Conservation (phyloP, 352 stramenopile genomes). For the Thraustotheca clavata region DNA sequence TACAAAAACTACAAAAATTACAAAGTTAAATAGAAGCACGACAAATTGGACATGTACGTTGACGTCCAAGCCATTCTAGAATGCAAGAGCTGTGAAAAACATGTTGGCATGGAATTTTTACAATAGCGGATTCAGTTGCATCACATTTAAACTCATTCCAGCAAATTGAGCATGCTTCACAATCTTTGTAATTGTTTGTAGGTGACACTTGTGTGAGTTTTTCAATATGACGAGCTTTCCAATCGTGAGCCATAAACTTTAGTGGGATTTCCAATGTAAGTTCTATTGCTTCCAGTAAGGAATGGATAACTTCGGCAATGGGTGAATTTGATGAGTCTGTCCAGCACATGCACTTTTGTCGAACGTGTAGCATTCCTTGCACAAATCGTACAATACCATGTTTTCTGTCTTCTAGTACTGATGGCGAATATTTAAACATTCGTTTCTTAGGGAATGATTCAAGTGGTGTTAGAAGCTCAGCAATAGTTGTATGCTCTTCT, state of each 20-base stretch:
- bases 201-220: not conserved
- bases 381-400: not conserved
- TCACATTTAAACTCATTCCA: not conserved
- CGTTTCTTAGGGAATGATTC: slow-evolving; percentile 4
- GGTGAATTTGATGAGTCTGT: not conserved
- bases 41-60: slow-evolving; percentile 15
- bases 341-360: not conserved
- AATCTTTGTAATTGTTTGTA: not conserved
- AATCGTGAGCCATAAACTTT: slow-evolving; percentile 3
- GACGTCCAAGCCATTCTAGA: slow-evolving; percentile 4
- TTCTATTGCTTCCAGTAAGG: slow-evolving; percentile 2
- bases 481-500: not conserved
- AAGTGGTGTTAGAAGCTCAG: not conserved
- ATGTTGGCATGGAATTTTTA: slow-evolving; percentile 5
- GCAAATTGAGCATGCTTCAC: slow-evolving; percentile 8
- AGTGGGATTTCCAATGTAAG: not conserved
- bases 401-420: not conserved
- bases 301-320: not conserved
- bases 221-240: not conserved
- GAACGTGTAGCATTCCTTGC: slow-evolving; percentile 4
- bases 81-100: slow-evolving; percentile 15
- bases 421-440: not conserved
- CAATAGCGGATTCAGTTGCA: not conserved
- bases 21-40: not conserved
- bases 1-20: too few relatives aligned